Conservation (phyloP, 306 rosid species). For the Oxytropis ochrocephala region DNA sequence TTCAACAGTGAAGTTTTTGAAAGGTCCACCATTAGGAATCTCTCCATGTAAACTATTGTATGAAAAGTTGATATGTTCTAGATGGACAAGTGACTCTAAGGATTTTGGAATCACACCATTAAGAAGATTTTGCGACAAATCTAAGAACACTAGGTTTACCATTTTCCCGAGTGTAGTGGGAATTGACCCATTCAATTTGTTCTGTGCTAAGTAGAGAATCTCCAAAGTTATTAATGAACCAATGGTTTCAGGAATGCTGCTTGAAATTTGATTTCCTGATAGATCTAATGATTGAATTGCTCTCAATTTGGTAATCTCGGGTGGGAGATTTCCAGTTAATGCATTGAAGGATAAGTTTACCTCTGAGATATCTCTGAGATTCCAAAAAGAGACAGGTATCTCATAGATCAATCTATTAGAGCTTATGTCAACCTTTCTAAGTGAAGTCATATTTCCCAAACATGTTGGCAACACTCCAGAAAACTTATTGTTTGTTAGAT, state of each 20-base stretch:
- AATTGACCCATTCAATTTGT: conserved; percentile 21
- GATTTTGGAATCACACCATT: conserved; percentile 27
- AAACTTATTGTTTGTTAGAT: conserved; percentile 5
- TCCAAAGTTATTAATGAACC: conserved; percentile 2
- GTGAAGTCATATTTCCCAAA: conserved; percentile 20
- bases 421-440: conserved; percentile 6
- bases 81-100: background rate
- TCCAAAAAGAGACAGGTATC: conserved; percentile 27
- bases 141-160: conserved; percentile 11
- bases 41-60: conserved; percentile 32
- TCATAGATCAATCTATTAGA: conserved; percentile 13
- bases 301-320: background rate
- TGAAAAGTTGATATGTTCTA: conserved; percentile 13
- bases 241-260: conserved; percentile 17
- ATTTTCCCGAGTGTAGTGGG: conserved; percentile 21
- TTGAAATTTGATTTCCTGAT: conserved; percentile 17
- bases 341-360: conserved; percentile 5
- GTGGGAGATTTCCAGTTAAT: conserved; percentile 18
- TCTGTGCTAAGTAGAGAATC: conserved; percentile 12
- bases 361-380: conserved; percentile 16
- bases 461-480: conserved; percentile 29
- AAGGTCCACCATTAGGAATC: conserved; percentile 27
- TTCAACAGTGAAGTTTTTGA: conserved; percentile 12
- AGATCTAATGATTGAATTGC: background rate
- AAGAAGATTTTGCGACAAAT: conserved; percentile 18